Conservation (phyloP, 2,329 filamentous ascomycete species). For the Cladosporium sp. region DNA sequence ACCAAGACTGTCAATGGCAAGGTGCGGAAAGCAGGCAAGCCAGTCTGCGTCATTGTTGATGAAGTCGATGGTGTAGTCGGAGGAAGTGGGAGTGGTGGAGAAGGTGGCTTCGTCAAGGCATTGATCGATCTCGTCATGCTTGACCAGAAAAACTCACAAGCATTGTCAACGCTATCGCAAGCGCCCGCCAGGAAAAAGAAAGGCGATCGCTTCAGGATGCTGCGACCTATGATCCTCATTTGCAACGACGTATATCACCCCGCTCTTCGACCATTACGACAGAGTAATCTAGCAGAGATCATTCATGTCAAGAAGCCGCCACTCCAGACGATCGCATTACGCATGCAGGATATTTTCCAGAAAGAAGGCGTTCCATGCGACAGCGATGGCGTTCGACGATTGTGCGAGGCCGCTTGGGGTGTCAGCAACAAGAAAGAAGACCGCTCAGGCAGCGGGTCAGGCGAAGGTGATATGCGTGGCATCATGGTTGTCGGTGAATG, state of each 20-base stretch:
- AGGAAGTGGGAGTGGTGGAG: slow-evolving; percentile 67
- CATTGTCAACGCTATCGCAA: slow-evolving; percentile 32
- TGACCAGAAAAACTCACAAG: slow-evolving; percentile 73
- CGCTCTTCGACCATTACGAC: slow-evolving; percentile 78
- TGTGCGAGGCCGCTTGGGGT: slow-evolving; percentile 81
- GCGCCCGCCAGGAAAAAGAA: slow-evolving; percentile 57
- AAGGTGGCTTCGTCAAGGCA: slow-evolving; percentile 93
- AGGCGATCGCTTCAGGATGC: slow-evolving; percentile 78
- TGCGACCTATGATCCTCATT: slow-evolving; percentile 86
- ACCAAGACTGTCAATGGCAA: slow-evolving; percentile 50
- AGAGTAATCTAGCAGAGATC: slow-evolving; percentile 79
- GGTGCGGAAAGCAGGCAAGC: slow-evolving; percentile 69
- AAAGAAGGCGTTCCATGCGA: slow-evolving; percentile 87
- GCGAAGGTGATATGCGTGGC: slow-evolving; percentile 72
- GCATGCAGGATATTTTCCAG: slow-evolving; percentile 79
- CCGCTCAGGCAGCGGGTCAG: slow-evolving; percentile 49
- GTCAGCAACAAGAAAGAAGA: slow-evolving; percentile 68
- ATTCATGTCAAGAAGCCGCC: slow-evolving; percentile 87
- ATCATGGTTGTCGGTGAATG: slow-evolving; percentile 85
- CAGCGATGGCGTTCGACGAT: slow-evolving; percentile 77
- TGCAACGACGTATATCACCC: slow-evolving; percentile 97
- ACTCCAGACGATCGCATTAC: slow-evolving; percentile 75
- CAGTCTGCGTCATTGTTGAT: slow-evolving; percentile 90
- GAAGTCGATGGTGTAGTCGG: slow-evolving; percentile 93
- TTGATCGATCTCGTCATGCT: slow-evolving; percentile 82